Evolutionary conservation across 2,329 filamentous ascomycete genomes (phyloP), one percentile per base, ranked within the genome.

Genomic region (Colletotrichum somersetense): DNA sequence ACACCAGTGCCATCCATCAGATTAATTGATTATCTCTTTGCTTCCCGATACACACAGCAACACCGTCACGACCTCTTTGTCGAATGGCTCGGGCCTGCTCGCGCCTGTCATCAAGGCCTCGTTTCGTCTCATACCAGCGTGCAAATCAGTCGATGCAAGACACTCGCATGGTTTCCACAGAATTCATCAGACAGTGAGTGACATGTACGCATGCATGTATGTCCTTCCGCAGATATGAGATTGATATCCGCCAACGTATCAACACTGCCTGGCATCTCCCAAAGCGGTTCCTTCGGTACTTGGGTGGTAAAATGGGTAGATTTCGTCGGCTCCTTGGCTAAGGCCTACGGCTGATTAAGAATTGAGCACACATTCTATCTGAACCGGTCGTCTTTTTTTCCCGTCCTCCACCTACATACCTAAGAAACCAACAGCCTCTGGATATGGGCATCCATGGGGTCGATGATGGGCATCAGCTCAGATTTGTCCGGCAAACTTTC

Each of bases 401-500:
- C 23, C 8, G 3, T 26, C 48, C n/a, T 23, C 23, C 12, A 8
- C 20, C 48, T 6, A 48, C 46, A n/a, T 23, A 26, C 26, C 26
- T 26, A 26, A 26, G 26, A 26, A 23, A 10, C n/a, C n/a, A 23
- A 50, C n/a, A 23, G 10, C 48, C n/a, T 50, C 48, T 16, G 48
- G 18, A 44, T 61, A 65, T 30, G 44, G 61, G 20, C 61, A 53
- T 56, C 26, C 26, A 18, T 57, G 26, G n/a, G 35, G 55, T 42
- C 55, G 55, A 66, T 53, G 53, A 58, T 42, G 53, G 44, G 46
- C 53, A 69, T 58, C 68, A 68, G 62, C 64, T 50, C 64, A 57
- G 38, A 58, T 67, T 62, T 62, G 68, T 69, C 66, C 42, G 44
- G 66, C 66, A 69, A 33, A 30, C 66, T 65, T 57, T 67, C 38